phyloP scores from a whole-genome alignment of 345 rosid genomes.

The Pugionium dolabratum region DNA sequence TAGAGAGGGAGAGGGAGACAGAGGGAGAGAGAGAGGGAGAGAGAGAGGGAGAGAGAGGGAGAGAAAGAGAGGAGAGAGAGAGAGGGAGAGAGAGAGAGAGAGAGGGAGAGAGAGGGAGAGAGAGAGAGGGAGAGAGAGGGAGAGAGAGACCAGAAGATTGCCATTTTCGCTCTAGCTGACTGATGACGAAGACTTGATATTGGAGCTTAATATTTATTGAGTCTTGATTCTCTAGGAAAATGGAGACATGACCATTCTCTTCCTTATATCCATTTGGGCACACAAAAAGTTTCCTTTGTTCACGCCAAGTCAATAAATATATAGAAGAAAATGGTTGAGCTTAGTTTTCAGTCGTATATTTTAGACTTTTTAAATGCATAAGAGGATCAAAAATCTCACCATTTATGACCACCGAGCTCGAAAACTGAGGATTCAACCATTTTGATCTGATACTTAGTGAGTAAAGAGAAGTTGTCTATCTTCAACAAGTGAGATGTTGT shows the following conservation, averaged over 20 bases:
- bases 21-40: too few species aligned
- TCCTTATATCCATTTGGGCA: constrained; percentile 7
- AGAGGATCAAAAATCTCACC: background rate
- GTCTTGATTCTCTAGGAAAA: constrained; percentile 20
- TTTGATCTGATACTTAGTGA: constrained; percentile 8
- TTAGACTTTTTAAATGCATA: too few species aligned
- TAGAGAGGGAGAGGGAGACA: too few species aligned
- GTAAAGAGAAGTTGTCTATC: constrained; percentile 40
- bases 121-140: background rate
- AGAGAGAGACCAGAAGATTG: constrained; percentile 13
- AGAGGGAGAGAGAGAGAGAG: background rate
- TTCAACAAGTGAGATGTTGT: constrained; percentile 35
- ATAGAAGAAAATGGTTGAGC: too few species aligned
- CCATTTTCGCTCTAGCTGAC: constrained; percentile 14
- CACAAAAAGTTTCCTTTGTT: constrained; percentile 22
- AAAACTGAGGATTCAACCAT: constrained; percentile 27
- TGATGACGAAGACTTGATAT: constrained; percentile 16
- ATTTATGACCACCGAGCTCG: constrained; percentile 22
- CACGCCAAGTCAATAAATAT: too few species aligned
- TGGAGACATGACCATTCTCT: constrained; percentile 4
- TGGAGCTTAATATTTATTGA: background rate
- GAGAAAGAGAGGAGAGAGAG: too few species aligned
- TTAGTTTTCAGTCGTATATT: too few species aligned
- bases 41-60: too few species aligned
- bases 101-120: background rate